phyloP scores from a whole-genome alignment of 495 filamentous ascomycete species.

The Aspergillus sclerotiicarbonarius region DNA sequence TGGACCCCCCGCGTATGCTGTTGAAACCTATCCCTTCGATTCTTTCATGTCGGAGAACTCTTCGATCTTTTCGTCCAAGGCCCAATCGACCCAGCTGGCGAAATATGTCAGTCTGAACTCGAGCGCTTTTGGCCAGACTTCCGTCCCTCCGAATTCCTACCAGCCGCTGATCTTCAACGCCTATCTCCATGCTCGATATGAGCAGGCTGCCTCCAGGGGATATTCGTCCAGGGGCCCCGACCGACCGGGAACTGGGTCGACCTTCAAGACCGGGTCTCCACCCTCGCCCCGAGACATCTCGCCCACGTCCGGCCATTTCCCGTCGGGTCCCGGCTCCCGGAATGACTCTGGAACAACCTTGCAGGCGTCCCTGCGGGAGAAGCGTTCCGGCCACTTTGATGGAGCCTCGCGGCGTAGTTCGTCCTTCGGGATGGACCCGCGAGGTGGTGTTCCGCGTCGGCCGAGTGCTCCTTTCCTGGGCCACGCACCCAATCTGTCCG shows the following conservation, averaged over 20 bases:
- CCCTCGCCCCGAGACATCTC: conserved; percentile 75
- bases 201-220: conserved; percentile 44
- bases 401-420: conserved; percentile 80
- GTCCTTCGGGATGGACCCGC: conserved; percentile 78
- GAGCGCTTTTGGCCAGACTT: conserved; percentile 70
- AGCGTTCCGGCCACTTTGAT: conserved; percentile 94
- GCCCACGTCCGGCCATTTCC: conserved; percentile 77
- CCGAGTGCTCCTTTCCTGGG: conserved; percentile 84
- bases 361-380: conserved; percentile 81
- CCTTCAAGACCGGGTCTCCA: conserved; percentile 68
- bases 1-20: conserved; percentile 89
- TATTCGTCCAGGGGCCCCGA: conserved; percentile 58
- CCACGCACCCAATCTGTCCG: conserved; percentile 77
- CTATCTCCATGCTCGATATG: conserved; percentile 74
- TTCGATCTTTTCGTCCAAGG: conserved; percentile 67
- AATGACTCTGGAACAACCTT: conserved; percentile 88
- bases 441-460: conserved; percentile 61
- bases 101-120: conserved; percentile 89
- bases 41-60: conserved; percentile 83
- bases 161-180: conserved; percentile 80
- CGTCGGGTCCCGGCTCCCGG: conserved; percentile 74
- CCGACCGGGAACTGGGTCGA: conserved; percentile 78
- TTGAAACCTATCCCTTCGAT: conserved; percentile 89
- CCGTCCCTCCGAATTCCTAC: conserved; percentile 48
- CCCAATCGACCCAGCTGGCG: conserved; percentile 68